A percentile compares a stretch with the other conserved stretches of the same genome.
Conservation (phyloP, 306 rosid species). For the Delonix regia region DNA sequence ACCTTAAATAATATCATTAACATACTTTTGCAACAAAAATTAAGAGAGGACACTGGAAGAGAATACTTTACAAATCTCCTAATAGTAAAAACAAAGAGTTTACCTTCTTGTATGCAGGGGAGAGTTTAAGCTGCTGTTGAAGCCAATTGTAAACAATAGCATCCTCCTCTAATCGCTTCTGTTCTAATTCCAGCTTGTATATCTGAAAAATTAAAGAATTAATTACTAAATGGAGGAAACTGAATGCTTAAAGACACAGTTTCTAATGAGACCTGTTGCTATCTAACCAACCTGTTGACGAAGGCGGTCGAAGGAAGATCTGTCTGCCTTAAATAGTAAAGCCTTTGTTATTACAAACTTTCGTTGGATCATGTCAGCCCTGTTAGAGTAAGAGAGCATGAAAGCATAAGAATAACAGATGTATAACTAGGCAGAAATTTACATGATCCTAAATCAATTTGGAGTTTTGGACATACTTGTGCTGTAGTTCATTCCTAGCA, state of each 20-base stretch:
- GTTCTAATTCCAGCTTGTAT: constrained; percentile 78
- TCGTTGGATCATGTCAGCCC: constrained; percentile 78
- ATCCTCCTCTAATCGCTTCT: constrained; percentile 85
- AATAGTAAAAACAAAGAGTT: not conserved
- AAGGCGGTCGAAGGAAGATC: constrained; percentile 79
- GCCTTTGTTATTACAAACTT: constrained; percentile 83
- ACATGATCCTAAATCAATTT: not conserved
- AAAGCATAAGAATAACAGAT: constrained; percentile 21
- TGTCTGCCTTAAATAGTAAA: constrained; percentile 75
- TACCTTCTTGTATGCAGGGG: constrained; percentile 91
- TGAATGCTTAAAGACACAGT: constrained; percentile 15
- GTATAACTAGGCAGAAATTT: not conserved
- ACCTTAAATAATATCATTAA: not conserved
- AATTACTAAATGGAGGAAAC: constrained; percentile 23
- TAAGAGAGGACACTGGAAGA: not conserved
- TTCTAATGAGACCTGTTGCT: constrained; percentile 10
- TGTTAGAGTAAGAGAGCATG: constrained; percentile 37
- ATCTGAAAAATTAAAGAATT: constrained; percentile 55
- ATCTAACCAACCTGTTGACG: constrained; percentile 68
- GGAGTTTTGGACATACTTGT: constrained; percentile 60
- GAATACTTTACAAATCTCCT: not conserved
- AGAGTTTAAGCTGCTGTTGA: constrained; percentile 88
- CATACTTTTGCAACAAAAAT: constrained; percentile 3
- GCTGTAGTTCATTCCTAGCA: constrained; percentile 72
- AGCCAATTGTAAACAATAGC: constrained; percentile 83